Percentiles rank a stretch among this genome's conserved stretches.
These are phyloP conservation scores for Candida germanica DNA, from an alignment of 805 yeast genomes.

Conservation along the genomic window DNA sequence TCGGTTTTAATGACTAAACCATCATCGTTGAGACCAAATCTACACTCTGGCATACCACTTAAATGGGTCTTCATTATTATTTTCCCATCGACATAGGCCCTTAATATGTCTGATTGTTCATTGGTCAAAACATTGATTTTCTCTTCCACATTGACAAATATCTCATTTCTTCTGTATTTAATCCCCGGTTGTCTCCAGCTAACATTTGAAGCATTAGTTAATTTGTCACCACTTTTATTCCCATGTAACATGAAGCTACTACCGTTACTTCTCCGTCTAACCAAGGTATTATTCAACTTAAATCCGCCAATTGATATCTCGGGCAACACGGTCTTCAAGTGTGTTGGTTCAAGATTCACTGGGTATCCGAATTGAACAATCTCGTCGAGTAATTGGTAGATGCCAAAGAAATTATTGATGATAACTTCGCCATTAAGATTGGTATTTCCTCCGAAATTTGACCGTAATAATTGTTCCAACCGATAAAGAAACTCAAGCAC, in stretches of 20 bases:
- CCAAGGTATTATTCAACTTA: slow-evolving; percentile 7
- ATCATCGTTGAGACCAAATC: slow-evolving; percentile 69
- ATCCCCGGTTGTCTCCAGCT: slow-evolving; percentile 15
- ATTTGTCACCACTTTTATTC: slow-evolving; percentile 11
- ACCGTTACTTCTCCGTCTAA: slow-evolving; percentile 10
- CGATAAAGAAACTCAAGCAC: slow-evolving; percentile 76
- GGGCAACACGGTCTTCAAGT: slow-evolving; percentile 20
- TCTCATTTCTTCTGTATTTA: slow-evolving; percentile 75
- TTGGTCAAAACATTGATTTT: slow-evolving; percentile 68
- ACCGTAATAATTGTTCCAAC: slow-evolving; percentile 50
- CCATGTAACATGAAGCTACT: slow-evolving; percentile 7
- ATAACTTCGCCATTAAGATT: slow-evolving; percentile 40
- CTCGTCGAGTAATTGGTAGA: slow-evolving; percentile 79
- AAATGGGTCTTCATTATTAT: slow-evolving; percentile 68
- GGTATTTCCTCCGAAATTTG: slow-evolving; percentile 16
- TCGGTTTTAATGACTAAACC: slow-evolving; percentile 24
- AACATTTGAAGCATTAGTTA: slow-evolving; percentile 5
- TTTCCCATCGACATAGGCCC: slow-evolving; percentile 74
- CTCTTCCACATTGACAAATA: slow-evolving; percentile 73
- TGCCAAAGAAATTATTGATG: slow-evolving; percentile 60
- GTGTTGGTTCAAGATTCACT: slow-evolving; percentile 52
- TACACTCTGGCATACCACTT: slow-evolving; percentile 80
- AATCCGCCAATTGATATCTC: slow-evolving; percentile 6
- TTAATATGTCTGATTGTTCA: slow-evolving; percentile 58
- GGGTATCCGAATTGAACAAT: slow-evolving; percentile 78